Base-by-base conservation (phyloP, 2,329 filamentous ascomycete genomes). In the Phyllachora maydis region DNA sequence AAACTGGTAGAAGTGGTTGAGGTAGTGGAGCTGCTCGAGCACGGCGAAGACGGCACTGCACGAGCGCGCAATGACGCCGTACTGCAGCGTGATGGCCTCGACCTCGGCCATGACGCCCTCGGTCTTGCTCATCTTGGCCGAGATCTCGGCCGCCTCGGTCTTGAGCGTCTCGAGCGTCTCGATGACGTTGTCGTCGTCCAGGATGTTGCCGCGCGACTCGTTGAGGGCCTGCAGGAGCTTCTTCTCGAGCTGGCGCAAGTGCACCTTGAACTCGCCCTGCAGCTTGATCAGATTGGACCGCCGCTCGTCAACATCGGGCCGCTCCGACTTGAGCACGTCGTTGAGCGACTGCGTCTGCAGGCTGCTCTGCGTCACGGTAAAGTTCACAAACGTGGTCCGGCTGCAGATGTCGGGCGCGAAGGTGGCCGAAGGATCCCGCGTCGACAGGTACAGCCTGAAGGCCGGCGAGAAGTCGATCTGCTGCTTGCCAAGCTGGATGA, bases 1-100 rank as follows among this genome's bases (percentile, higher is more conserved):
- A 59, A 98, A 98, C 45, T 95, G 90, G 49, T 98, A 98, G 52
- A 95, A 95, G 56, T 95, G 88, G 47, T 98, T 93, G 45, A 98
- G 72, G 43, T 93, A 90, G 49, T 95, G 85, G 28, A 98, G 65
- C 47, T 98, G 85, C 52, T 98, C 90, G 30, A 98, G 59, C 9
- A 98, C 78, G 16, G 90, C 82, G 45, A 95, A 98, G 19, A 98
- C 85, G 26, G 88, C 83, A 52, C 85, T 93, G 63, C 88, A 98
- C 19, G 88, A 85, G 38, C 73, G 68, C 27, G 88, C 88, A 48
- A 98, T 82, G 33, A 90, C 70, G 42, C 75, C 77, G 60, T 98
- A 98, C 47, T 92, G 76, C 35, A 76, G 67, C 18, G 90, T 98
- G 43, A 95, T 92, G 41, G 75, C 78, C 36, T 98, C 88, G 11